Evolutionary conservation across 441 rosid species (phyloP), one percentile per base, ranked within the genome.

Genomic region (Hura crepitans): DNA sequence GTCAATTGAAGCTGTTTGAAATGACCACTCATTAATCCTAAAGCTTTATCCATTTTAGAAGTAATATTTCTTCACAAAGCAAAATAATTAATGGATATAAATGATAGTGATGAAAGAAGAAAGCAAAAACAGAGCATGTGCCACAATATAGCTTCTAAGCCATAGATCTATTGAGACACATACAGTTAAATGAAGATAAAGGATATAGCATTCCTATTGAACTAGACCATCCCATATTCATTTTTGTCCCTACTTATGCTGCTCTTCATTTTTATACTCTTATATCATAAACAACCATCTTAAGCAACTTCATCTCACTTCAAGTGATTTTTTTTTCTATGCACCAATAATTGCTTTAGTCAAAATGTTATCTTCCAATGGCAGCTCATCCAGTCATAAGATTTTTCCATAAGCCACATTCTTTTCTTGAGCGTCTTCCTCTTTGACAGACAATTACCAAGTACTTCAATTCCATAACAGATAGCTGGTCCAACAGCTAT

Each of bases 1-100:
- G 99, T 95, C 74, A 95, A 78, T 59, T 83, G 85, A 79, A 94
- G 94, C 99, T 92, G 87, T 78, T 78, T 35, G 5, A 58, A 77
- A 67, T 65, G 28, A 59, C 18, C 20, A 61, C 53, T 68, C 28
- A 74, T 86, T 81, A 84, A 76, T 82, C 63, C 65, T 20, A 59
- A 10, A 62, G 54, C 18, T 10, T 65, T 47, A 63, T 11, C 35
- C 43, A 70, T 69, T 43, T 20, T 12, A 42, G 1, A 45, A 66
- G 65, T 43, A 45, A 51, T 23, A 46, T 11, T n/a, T 45, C 58
- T 30, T 13, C 23, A 20, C 18, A 42, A 71, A 37, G 51, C 6
- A n/a, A 49, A 43, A 45, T 27, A 45, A 46, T 0, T 2, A 37
- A 18, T 0, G 42, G 23, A 10, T 54, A 35, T 54, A 22, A 63